Conservation (phyloP, 176 grass and related monocot species). For the Dactylis glomerata region DNA sequence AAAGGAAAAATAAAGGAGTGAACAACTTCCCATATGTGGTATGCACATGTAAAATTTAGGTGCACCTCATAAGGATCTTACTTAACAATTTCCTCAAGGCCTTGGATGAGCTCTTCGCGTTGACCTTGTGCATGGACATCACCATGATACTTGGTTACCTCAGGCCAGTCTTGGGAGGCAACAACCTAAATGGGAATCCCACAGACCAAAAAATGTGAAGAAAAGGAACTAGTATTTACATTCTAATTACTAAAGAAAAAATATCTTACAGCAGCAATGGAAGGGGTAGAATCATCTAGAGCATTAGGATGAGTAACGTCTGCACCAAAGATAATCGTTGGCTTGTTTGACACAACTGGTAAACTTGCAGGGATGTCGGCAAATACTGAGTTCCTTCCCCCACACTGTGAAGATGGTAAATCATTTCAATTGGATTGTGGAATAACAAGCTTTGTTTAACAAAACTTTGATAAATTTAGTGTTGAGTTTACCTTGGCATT, state of each 20-base stretch:
- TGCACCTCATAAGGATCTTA: not conserved
- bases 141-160: slow-evolving; percentile 65
- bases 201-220: not conserved
- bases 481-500: slow-evolving; percentile 58
- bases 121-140: slow-evolving; percentile 41
- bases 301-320: slow-evolving; percentile 71
- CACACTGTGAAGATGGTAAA: slow-evolving; percentile 37
- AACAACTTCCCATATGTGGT: not conserved
- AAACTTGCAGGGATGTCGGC: slow-evolving; percentile 28
- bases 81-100: slow-evolving; percentile 45
- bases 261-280: slow-evolving; percentile 73
- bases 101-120: slow-evolving; percentile 53
- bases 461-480: not conserved
- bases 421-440: not conserved
- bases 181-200: slow-evolving; percentile 56
- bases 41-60: not conserved
- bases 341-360: slow-evolving; percentile 34
- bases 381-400: slow-evolving; percentile 67
- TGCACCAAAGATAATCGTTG: slow-evolving; percentile 77
- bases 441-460: not conserved
- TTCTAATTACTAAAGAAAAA: not conserved
- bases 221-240: not conserved
- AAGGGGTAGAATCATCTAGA: slow-evolving; percentile 53
- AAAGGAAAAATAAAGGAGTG: not conserved
- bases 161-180: slow-evolving; percentile 76